phyloP scores from a whole-genome alignment of 129 eudicot genomes.

The Logfia minima region DNA sequence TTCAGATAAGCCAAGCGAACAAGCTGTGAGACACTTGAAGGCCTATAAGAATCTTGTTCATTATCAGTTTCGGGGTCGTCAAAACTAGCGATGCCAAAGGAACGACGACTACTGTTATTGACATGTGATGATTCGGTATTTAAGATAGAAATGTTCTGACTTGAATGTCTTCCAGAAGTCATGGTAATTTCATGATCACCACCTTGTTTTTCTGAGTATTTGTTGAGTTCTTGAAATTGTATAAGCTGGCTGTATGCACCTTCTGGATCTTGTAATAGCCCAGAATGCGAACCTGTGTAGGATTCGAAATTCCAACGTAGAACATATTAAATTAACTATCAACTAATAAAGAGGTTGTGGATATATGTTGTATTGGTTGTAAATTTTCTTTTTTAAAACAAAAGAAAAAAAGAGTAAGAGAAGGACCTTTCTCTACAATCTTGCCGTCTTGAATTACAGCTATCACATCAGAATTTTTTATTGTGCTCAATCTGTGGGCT shows the following conservation, averaged over 20 bases:
- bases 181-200: slow-evolving; percentile 28
- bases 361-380: slow-evolving; percentile 18
- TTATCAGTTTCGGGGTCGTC: neutral
- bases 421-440: slow-evolving; percentile 67
- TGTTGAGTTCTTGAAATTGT: slow-evolving; percentile 53
- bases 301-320: neutral
- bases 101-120: slow-evolving; percentile 13
- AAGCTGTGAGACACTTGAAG: slow-evolving; percentile 4
- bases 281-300: slow-evolving; percentile 56
- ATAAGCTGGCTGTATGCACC: slow-evolving; percentile 84
- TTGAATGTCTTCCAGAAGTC: neutral
- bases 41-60: neutral
- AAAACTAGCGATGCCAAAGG: neutral
- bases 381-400: neutral
- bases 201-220: slow-evolving; percentile 32
- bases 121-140: slow-evolving; percentile 51
- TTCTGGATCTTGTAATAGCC: slow-evolving; percentile 66
- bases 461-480: slow-evolving; percentile 57
- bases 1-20: slow-evolving; percentile 59
- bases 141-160: slow-evolving; percentile 28
- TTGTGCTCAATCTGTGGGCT: slow-evolving; percentile 80
- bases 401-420: neutral
- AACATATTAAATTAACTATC: neutral
- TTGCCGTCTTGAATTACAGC: slow-evolving; percentile 69
- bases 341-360: slow-evolving; percentile 32